phyloP scores from a whole-genome alignment of 352 stramenopile species.

The Phytophthora boehmeriae region DNA sequence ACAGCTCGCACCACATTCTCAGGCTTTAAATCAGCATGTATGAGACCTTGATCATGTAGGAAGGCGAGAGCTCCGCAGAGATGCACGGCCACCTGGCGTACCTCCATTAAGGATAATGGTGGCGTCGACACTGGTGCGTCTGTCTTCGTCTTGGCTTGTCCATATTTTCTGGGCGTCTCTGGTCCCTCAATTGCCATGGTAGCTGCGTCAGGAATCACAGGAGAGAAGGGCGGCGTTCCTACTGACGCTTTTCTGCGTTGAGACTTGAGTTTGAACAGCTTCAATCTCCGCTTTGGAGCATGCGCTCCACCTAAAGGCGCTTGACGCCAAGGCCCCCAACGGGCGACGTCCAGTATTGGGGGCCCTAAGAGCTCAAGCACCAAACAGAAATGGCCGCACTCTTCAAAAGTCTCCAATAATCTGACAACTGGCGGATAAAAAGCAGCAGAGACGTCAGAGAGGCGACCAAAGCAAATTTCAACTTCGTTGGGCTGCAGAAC shows the following conservation, averaged over 20 bases:
- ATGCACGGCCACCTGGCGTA: conserved; percentile 65
- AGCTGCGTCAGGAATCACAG: neutral
- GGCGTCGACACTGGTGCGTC: conserved; percentile 14
- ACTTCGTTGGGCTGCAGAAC: too few species aligned
- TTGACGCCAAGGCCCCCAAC: conserved; percentile 92
- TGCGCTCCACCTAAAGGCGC: conserved; percentile 73
- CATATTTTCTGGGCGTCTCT: neutral
- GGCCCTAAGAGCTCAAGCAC: conserved; percentile 71
- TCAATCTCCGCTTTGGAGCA: conserved; percentile 16
- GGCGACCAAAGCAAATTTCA: neutral
- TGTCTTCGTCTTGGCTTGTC: conserved; percentile 1
- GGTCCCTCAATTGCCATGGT: conserved; percentile 17
- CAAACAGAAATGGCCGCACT: conserved; percentile 62
- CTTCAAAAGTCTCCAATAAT: conserved; percentile 60
- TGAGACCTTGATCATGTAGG: conserved; percentile 60
- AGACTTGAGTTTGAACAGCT: conserved; percentile 29
- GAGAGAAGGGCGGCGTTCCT: conserved; percentile 19
- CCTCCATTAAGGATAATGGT: conserved; percentile 41
- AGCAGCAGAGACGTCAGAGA: neutral
- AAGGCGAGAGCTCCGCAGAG: conserved; percentile 70
- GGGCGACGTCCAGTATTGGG: conserved; percentile 93
- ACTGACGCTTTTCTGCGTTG: conserved; percentile 53
- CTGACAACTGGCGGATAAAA: conserved; percentile 43
- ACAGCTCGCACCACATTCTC: conserved; percentile 63
- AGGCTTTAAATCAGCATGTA: conserved; percentile 81